Conservation (phyloP, 176 grass and related monocot species). For the Avena eriantha region DNA sequence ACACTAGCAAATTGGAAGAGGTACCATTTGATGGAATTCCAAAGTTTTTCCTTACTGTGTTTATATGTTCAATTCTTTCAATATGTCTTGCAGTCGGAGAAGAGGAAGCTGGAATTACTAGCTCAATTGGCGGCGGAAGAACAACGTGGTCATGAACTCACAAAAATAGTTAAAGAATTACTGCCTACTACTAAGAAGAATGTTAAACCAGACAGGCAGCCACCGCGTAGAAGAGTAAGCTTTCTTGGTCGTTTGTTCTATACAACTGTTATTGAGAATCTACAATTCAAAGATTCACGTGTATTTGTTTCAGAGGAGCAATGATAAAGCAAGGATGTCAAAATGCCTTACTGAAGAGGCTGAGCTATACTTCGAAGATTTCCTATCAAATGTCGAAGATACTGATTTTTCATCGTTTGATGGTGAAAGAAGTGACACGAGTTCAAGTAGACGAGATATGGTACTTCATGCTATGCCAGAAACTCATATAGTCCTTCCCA, state of each 20-base stretch:
- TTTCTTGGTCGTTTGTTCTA: neutral
- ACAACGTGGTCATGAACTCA: constrained; percentile 87
- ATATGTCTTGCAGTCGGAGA: constrained; percentile 75
- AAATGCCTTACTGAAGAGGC: constrained; percentile 79
- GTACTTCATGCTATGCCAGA: constrained; percentile 39
- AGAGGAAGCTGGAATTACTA: constrained; percentile 85
- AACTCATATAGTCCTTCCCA: constrained; percentile 49
- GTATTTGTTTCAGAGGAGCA: constrained; percentile 82
- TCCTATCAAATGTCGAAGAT: constrained; percentile 95
- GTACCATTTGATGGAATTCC: constrained; percentile 38
- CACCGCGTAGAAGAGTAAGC: constrained; percentile 64
- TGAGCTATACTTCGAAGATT: constrained; percentile 94
- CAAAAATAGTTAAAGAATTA: constrained; percentile 90
- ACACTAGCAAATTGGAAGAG: constrained; percentile 95
- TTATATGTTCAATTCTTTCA: constrained; percentile 23
- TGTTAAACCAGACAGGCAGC: constrained; percentile 60
- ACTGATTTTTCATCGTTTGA: constrained; percentile 98
- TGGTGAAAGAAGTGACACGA: constrained; percentile 85
- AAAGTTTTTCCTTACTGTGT: constrained; percentile 11
- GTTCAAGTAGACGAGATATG: constrained; percentile 59
- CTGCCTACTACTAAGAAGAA: constrained; percentile 71
- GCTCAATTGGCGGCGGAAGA: constrained; percentile 88
- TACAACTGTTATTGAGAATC: neutral
- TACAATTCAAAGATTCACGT: constrained; percentile 8
- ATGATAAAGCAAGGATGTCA: constrained; percentile 80